phyloP scores from a whole-genome alignment of 2,329 filamentous ascomycete species.

The Cytospora leucostoma region DNA sequence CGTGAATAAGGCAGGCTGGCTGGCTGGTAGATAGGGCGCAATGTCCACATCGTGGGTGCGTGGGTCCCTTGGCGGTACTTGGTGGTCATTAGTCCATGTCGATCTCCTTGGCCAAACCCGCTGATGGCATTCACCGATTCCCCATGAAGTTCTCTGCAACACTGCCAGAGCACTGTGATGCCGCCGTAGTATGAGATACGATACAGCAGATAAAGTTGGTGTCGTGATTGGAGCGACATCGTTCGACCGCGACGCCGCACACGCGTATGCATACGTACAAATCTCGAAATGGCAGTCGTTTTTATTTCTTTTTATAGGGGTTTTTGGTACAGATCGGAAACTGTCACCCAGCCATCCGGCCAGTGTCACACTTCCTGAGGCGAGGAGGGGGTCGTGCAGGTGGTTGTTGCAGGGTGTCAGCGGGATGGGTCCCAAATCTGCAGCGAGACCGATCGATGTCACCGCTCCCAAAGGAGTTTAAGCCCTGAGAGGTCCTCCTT shows the following conservation, averaged over 20 bases:
- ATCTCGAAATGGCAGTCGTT: no score
- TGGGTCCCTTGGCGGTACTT: neutral
- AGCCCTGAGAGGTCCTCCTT: neutral
- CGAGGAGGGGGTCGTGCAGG: no score
- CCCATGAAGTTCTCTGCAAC: neutral
- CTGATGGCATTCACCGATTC: neutral
- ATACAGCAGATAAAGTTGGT: neutral
- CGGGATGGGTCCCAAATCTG: neutral
- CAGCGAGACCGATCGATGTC: neutral
- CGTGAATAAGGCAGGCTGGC: neutral
- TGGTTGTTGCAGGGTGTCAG: no score
- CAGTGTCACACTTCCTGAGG: no score
- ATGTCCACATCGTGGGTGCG: neutral
- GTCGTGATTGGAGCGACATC: neutral
- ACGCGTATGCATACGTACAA: neutral
- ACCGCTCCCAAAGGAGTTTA: neutral
- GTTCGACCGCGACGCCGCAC: neutral
- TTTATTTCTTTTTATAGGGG: no score
- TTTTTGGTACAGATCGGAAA: no score
- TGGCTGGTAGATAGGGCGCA: neutral
- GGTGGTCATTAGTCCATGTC: neutral
- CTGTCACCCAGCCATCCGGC: no score
- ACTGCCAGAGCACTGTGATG: neutral
- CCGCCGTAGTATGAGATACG: neutral
- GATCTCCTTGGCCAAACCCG: slow-evolving; percentile 2